These are phyloP conservation scores for Colletotrichum orbiculare DNA, from an alignment of 2,329 filamentous ascomycete species.

Conservation along the genomic window DNA sequence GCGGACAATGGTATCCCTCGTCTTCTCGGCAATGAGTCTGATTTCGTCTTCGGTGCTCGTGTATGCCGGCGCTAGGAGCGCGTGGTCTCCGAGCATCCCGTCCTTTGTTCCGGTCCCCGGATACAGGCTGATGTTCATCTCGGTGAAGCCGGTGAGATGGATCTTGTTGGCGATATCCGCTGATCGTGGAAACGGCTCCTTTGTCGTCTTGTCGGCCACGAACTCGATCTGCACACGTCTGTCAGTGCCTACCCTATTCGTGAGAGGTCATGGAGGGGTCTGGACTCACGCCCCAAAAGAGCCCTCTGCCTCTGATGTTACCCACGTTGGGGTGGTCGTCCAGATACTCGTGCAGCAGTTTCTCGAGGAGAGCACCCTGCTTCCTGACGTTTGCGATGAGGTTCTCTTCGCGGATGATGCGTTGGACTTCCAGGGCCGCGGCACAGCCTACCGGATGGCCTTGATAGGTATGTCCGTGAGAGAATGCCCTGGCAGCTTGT, in stretches of 20 bases:
- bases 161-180: slow-evolving; percentile 38
- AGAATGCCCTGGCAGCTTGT: slow-evolving; percentile 42
- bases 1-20: slow-evolving; percentile 29
- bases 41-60: slow-evolving; percentile 32
- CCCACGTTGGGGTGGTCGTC: slow-evolving; percentile 43
- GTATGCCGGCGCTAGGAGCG: slow-evolving; percentile 39
- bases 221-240: slow-evolving; percentile 41
- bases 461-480: slow-evolving; percentile 72
- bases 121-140: slow-evolving; percentile 61
- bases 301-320: slow-evolving; percentile 44
- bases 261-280: background rate
- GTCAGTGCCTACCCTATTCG: slow-evolving; percentile 7
- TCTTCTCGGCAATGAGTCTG: slow-evolving; percentile 36
- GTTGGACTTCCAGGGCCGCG: slow-evolving; percentile 71
- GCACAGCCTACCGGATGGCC: slow-evolving; percentile 69
- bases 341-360: slow-evolving; percentile 39
- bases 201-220: slow-evolving; percentile 41
- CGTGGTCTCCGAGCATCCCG: slow-evolving; percentile 40
- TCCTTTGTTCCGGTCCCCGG: slow-evolving; percentile 41
- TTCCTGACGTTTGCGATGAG: slow-evolving; percentile 67
- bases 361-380: slow-evolving; percentile 55
- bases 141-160: slow-evolving; percentile 52
- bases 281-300: slow-evolving; percentile 44
- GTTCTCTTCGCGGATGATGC: slow-evolving; percentile 65
- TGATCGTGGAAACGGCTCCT: slow-evolving; percentile 46